Percentiles rank a stretch among this genome's conserved stretches.
Conservation (phyloP, 1,284 basidiomycete species). For the Prillingera fragicola region DNA sequence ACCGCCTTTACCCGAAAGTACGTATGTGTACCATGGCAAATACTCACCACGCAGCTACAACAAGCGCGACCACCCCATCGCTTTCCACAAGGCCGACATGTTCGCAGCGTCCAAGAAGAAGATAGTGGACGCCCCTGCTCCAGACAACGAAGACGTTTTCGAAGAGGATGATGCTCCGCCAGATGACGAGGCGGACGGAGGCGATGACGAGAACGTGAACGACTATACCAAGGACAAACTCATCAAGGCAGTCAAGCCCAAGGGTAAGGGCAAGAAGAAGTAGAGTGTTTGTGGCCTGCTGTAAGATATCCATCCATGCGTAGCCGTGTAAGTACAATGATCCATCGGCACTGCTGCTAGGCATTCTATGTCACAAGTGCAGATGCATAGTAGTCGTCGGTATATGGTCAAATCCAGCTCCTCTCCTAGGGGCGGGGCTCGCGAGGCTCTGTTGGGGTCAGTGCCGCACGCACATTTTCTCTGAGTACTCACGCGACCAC, state of each 20-base stretch:
- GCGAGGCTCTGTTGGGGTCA: constrained; percentile 23
- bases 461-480: not conserved
- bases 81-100: constrained; percentile 79
- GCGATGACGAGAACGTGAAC: constrained; percentile 45
- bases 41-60: constrained; percentile 71
- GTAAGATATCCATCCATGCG: too few relatives aligned
- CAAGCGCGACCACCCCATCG: constrained; percentile 74
- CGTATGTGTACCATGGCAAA: constrained; percentile 30
- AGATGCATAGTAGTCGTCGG: too few relatives aligned
- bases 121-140: constrained; percentile 55
- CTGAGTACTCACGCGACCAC: constrained; percentile 35
- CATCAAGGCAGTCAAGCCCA: constrained; percentile 53
- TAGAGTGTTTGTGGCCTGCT: too few relatives aligned
- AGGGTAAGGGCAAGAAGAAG: constrained; percentile 22
- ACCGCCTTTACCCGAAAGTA: constrained; percentile 78
- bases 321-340: too few relatives aligned
- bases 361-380: too few relatives aligned
- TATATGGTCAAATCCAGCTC: too few relatives aligned
- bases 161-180: constrained; percentile 48
- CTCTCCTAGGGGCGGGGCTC: constrained; percentile 30
- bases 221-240: constrained; percentile 54
- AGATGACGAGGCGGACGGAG: constrained; percentile 49
- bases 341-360: too few relatives aligned
- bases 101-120: constrained; percentile 73
- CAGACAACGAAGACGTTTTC: constrained; percentile 84